phyloP scores from a whole-genome alignment of 2,329 filamentous ascomycete genomes.

The Coniochaeta pulveracea region DNA sequence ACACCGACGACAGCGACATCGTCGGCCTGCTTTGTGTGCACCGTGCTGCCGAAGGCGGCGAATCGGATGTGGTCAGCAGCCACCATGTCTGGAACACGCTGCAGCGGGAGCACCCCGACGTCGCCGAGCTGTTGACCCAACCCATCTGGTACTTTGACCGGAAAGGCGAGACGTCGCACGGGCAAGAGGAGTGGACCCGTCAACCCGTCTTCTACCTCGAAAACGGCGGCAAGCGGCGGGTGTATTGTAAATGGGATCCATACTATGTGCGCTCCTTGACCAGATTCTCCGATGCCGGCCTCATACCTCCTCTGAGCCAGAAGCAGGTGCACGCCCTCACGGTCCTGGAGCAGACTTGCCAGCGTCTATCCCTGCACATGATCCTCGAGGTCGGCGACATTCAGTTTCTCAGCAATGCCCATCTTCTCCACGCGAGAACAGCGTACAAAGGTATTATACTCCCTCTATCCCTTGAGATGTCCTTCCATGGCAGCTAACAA shows the following conservation, averaged over 20 bases:
- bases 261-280: conserved; percentile 72
- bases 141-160: conserved; percentile 90
- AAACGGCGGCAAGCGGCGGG: conserved; percentile 49
- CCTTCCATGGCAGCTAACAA: conserved; percentile 2
- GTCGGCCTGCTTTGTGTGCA: conserved; percentile 77
- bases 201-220: conserved; percentile 70
- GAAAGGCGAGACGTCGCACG: conserved; percentile 69
- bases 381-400: conserved; percentile 78
- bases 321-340: conserved; percentile 57
- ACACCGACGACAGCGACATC: conserved; percentile 72
- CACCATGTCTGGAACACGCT: conserved; percentile 77
- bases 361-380: conserved; percentile 69
- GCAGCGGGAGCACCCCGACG: conserved; percentile 63
- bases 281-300: conserved; percentile 60
- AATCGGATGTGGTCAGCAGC: conserved; percentile 68
- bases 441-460: conserved; percentile 48
- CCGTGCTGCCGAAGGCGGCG: conserved; percentile 67
- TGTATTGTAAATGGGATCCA: conserved; percentile 83
- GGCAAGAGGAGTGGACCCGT: conserved; percentile 64
- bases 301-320: conserved; percentile 60
- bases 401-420: conserved; percentile 72
- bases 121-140: conserved; percentile 61
- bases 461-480: too few species aligned
- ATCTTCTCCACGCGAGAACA: conserved; percentile 72
- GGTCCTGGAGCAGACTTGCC: conserved; percentile 66